Evolutionary conservation across 306 rosid genomes (phyloP).

Genomic region (Prinsepia uniflora): DNA sequence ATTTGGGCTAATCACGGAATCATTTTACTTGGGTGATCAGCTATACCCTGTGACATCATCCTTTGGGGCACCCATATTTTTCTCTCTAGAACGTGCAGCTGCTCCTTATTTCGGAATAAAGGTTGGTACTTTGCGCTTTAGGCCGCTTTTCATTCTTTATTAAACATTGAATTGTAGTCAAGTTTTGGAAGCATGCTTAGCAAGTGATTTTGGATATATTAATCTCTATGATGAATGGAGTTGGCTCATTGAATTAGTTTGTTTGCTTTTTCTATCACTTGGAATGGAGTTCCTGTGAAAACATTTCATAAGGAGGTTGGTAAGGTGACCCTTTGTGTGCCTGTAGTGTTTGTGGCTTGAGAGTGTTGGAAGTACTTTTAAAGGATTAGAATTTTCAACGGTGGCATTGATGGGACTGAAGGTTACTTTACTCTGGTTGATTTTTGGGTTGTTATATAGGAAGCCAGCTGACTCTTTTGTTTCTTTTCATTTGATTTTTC

Average conservation of each 20-base stretch:
- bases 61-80: conserved; percentile 49
- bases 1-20: conserved; percentile 11
- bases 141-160: not conserved
- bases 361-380: not conserved
- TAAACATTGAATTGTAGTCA: not conserved
- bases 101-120: conserved; percentile 94
- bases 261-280: not conserved
- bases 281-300: not conserved
- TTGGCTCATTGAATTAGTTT: not conserved
- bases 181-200: not conserved
- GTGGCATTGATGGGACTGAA: not conserved
- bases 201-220: not conserved
- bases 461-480: not conserved
- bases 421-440: not conserved
- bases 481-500: not conserved
- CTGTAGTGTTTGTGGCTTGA: not conserved
- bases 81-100: conserved; percentile 93
- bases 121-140: conserved; percentile 32
- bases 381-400: not conserved
- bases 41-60: conserved; percentile 76
- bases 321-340: not conserved
- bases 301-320: not conserved
- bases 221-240: not conserved
- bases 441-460: not conserved
- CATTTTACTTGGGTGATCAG: conserved; percentile 34